A percentile compares a stretch with the other conserved stretches of the same genome.
These are phyloP conservation scores for Alopecurus myosuroides DNA, from an alignment of 176 grass and related monocot genomes.

Conservation along the genomic window DNA sequence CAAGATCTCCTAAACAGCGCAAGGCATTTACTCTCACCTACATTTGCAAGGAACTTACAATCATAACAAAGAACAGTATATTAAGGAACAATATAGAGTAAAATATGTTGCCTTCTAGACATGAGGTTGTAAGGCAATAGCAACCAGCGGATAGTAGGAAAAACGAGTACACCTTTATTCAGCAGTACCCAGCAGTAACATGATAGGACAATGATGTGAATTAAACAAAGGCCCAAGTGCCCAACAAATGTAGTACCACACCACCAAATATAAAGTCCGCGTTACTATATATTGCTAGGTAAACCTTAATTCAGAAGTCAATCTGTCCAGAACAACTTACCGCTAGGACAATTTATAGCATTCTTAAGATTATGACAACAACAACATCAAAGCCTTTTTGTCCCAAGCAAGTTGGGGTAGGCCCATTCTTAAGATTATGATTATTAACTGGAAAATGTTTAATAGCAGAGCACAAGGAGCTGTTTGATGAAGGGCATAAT, in stretches of 20 bases:
- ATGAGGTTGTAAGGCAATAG: neutral
- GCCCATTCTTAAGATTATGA: neutral
- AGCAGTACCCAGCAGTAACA: neutral
- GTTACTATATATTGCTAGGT: neutral
- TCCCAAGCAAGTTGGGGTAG: too few relatives aligned
- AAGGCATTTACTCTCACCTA: constrained; percentile 96
- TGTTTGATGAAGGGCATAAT: neutral
- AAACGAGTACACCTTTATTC: neutral
- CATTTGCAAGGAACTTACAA: constrained; percentile 26
- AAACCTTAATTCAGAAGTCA: constrained; percentile 15
- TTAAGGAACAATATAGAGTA: neutral
- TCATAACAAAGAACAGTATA: constrained; percentile 6
- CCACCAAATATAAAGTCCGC: neutral
- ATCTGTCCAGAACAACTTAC: neutral
- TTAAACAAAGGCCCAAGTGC: neutral
- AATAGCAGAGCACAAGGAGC: neutral
- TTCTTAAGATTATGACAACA: neutral
- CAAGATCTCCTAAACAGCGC: constrained; percentile 95
- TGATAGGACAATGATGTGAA: constrained; percentile 12
- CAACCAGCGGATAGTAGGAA: neutral
- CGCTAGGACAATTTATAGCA: neutral
- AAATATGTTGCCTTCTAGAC: constrained; percentile 1
- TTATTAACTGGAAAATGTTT: neutral
- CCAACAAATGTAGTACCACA: constrained; percentile 1
- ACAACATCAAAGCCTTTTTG: too few relatives aligned